Conservation (phyloP, 78 protist genomes). For the Dictyostelium intermedium region DNA sequence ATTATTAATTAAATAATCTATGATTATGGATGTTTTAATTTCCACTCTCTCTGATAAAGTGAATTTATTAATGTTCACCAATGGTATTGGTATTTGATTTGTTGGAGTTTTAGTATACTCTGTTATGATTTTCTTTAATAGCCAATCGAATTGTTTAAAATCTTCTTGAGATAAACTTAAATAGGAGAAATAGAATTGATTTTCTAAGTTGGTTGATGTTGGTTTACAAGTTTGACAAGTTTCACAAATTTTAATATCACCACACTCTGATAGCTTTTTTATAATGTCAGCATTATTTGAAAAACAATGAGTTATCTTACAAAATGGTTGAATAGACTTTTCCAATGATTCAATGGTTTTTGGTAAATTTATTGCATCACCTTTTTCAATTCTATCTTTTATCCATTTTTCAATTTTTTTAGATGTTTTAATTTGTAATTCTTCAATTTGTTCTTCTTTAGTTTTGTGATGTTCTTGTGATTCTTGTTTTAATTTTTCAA, state of each 20-base stretch:
- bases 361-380: slow-evolving; percentile 27
- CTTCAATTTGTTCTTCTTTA: slow-evolving; percentile 8
- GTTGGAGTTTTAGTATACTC: slow-evolving; percentile 13
- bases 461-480: background rate
- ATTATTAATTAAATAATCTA: slow-evolving; percentile 5
- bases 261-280: background rate
- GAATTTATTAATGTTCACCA: background rate
- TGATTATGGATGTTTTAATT: background rate
- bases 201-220: background rate
- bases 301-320: background rate
- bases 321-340: slow-evolving; percentile 31
- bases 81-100: slow-evolving; percentile 8
- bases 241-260: slow-evolving; percentile 38
- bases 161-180: background rate
- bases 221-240: slow-evolving; percentile 55
- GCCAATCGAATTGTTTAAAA: background rate
- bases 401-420: slow-evolving; percentile 43
- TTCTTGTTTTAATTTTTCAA: background rate
- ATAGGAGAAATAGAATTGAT: slow-evolving; percentile 21
- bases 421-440: background rate
- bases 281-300: background rate
- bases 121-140: background rate
- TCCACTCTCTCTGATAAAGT: background rate
- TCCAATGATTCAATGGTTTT: slow-evolving; percentile 9
- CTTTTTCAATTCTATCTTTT: background rate